These are phyloP conservation scores for Collybia sordida DNA, from an alignment of 768 basidiomycete genomes.

Conservation along the genomic window DNA sequence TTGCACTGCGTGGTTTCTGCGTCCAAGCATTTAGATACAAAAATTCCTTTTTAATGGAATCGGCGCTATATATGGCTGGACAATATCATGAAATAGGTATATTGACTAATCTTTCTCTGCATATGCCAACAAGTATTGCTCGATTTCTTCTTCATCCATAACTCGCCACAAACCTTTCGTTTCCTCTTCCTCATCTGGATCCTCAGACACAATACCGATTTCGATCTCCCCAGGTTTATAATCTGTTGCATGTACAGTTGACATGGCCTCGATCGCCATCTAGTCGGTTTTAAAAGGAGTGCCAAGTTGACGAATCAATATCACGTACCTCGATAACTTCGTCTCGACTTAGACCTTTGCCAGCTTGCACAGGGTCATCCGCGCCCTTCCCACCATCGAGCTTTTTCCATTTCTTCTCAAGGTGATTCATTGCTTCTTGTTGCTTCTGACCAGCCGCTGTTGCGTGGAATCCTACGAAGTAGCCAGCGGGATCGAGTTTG, in stretches of 20 bases:
- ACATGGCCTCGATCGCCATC: conserved; percentile 95
- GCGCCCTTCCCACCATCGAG: conserved; percentile 76
- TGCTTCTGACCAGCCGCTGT: conserved; percentile 96
- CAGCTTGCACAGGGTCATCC: conserved; percentile 75
- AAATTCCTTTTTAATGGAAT: too few relatives aligned
- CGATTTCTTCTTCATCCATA: conserved; percentile 75
- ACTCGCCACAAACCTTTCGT: conserved; percentile 77
- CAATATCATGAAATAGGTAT: conserved; percentile 1
- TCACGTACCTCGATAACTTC: conserved; percentile 86
- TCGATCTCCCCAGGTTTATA: conserved; percentile 96
- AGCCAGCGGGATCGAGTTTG: conserved; percentile 98
- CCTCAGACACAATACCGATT: conserved; percentile 86
- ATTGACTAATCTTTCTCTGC: conserved; percentile 79
- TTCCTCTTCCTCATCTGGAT: conserved; percentile 71
- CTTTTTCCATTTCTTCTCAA: conserved; percentile 99
- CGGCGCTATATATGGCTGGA: too few relatives aligned
- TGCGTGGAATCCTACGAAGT: conserved; percentile 98
- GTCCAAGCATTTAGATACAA: too few relatives aligned
- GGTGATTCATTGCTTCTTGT: conserved; percentile 96
- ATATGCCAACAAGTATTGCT: conserved; percentile 78
- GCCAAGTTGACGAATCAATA: background rate
- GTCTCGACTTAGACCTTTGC: conserved; percentile 66
- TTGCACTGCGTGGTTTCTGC: too few relatives aligned
- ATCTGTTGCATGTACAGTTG: conserved; percentile 91
- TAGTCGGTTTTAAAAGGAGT: conserved; percentile 25